Evolutionary conservation across 1,284 basidiomycete species (phyloP).

Genomic region (Golubevia pallescens): DNA sequence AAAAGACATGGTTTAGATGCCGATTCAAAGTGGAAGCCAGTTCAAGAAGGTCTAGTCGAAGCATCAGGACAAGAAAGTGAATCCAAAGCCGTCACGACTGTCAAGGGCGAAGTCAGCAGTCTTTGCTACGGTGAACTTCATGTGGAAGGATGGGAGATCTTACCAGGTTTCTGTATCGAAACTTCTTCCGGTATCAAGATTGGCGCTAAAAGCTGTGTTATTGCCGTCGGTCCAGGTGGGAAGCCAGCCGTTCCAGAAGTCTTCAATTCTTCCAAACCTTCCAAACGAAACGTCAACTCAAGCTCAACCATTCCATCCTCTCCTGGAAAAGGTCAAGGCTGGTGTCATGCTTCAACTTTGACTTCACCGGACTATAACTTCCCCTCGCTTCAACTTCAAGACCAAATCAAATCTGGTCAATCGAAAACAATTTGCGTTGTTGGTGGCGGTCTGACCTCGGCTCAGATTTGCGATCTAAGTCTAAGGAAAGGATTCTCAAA

Average conservation of each 20-base stretch:
- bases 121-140: constrained; percentile 14
- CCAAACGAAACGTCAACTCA: background rate
- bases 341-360: constrained; percentile 61
- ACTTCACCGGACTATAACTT: constrained; percentile 24
- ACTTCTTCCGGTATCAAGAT: constrained; percentile 9
- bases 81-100: constrained; percentile 14
- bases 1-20: constrained; percentile 29
- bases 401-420: constrained; percentile 4
- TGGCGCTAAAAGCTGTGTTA: constrained; percentile 38
- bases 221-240: constrained; percentile 58
- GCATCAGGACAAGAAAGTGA: background rate
- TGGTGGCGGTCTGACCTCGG: constrained; percentile 65
- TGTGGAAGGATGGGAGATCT: constrained; percentile 8
- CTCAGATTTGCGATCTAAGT: constrained; percentile 60
- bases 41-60: background rate
- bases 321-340: constrained; percentile 25
- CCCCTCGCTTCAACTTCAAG: constrained; percentile 12
- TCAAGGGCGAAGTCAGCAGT: constrained; percentile 14
- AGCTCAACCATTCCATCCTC: background rate
- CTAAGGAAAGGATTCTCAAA: constrained; percentile 44
- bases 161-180: constrained; percentile 14
- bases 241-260: constrained; percentile 42
- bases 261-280: constrained; percentile 4
- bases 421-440: constrained; percentile 47
- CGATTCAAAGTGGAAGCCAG: constrained; percentile 10